phyloP scores from a whole-genome alignment of 2,329 filamentous ascomycete genomes.

The Pseudogymnoascus sp. region DNA sequence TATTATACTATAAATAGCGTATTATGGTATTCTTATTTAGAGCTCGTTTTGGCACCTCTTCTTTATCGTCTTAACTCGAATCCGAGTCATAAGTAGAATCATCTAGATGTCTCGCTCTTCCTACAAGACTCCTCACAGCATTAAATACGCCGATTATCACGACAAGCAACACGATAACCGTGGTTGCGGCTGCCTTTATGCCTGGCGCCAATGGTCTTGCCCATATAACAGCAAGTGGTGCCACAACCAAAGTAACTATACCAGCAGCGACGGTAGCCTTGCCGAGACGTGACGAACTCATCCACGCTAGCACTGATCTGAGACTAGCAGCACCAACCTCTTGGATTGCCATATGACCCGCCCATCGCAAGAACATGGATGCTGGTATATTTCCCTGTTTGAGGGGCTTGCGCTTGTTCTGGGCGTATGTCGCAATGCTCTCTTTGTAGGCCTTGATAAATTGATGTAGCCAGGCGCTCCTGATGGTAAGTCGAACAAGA shows the following conservation, averaged over 20 bases:
- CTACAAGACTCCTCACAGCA: background rate
- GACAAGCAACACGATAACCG: background rate
- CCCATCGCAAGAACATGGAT: constrained; percentile 11
- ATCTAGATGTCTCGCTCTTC: background rate
- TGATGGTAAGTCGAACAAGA: constrained; percentile 8
- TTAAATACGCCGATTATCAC: background rate
- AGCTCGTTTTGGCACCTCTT: background rate
- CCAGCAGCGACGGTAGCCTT: background rate
- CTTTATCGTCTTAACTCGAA: background rate
- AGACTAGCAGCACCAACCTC: background rate
- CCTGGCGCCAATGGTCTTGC: background rate
- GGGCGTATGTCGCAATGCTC: constrained; percentile 12
- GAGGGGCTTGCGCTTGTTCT: constrained; percentile 4
- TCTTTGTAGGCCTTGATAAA: background rate
- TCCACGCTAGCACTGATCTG: background rate
- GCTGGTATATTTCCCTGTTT: constrained; percentile 9
- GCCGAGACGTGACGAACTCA: background rate
- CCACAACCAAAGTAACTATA: background rate
- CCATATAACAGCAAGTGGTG: background rate
- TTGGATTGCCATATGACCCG: background rate
- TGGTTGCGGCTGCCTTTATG: background rate
- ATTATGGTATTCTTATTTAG: background rate
- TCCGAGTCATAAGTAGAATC: background rate
- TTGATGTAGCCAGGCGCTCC: constrained; percentile 10
- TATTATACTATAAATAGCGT: background rate